Percentiles rank a stretch among this genome's conserved stretches.
Conservation (phyloP, 78 protist species). For the Pigoraptor vietnamica region DNA sequence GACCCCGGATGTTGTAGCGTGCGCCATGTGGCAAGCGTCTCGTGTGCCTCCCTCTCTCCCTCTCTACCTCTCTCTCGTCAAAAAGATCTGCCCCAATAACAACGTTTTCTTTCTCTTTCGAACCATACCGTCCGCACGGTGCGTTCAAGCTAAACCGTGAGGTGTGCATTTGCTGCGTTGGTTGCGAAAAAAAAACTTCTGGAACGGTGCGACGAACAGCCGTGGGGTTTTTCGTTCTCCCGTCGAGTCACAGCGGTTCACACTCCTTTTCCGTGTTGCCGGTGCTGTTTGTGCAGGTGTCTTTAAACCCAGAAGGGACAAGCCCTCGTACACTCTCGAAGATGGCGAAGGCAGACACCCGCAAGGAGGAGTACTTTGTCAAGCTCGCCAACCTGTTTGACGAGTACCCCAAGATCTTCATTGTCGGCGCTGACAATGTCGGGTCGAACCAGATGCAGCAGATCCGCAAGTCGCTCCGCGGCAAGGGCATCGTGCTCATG, state of each 20-base stretch:
- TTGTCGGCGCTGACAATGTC: slow-evolving; percentile 94
- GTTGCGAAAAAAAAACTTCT: no score
- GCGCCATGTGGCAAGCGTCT: no score
- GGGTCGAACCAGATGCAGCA: slow-evolving; percentile 91
- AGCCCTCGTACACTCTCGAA: neutral
- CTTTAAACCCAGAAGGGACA: neutral
- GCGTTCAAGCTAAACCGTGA: no score
- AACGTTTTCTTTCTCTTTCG: no score
- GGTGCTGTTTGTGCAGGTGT: neutral
- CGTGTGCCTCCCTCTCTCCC: no score
- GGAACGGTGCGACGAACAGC: neutral
- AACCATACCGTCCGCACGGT: no score
- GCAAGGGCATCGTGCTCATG: slow-evolving; percentile 87
- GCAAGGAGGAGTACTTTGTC: slow-evolving; percentile 33
- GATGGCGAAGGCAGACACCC: slow-evolving; percentile 2
- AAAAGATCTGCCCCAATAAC: no score
- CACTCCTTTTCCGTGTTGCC: neutral
- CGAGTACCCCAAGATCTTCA: slow-evolving; percentile 40
- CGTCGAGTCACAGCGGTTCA: neutral
- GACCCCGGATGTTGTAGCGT: no score
- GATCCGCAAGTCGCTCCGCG: slow-evolving; percentile 90
- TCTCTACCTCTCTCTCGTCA: no score
- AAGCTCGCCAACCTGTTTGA: slow-evolving; percentile 45
- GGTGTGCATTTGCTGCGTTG: no score
- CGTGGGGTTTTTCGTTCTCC: neutral